Base-by-base conservation (phyloP, 257 asterid species). In the Anisodus acutangulus region DNA sequence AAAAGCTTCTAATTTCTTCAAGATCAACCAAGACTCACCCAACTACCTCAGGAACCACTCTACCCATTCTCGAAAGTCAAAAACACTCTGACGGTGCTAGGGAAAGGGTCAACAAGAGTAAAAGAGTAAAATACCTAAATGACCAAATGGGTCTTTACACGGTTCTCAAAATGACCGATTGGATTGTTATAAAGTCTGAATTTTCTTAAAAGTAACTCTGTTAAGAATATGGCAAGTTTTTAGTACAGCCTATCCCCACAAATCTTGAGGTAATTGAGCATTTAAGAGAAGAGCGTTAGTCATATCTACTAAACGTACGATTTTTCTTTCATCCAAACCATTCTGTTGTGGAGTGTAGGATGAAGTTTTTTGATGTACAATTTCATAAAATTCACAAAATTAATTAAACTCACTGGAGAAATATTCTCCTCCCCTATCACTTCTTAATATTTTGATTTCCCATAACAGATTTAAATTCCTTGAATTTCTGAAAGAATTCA, bases 371-470 rank as follows among this genome's bases (percentile, higher is more conserved):
- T 80, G 26, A 51, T 53, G 49, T 17, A 78, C n/a, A 3, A 80
- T n/a, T 9, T 55, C 35, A 3, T 80, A 15, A 49, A 26, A 70
- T 35, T 57, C 15, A 35, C 70, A 80, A 54, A 39, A 80, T 2
- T 10, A 6, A 55, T 8, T 31, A 80, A 80, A 80, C 35, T 58
- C 54, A 26, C 0, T 80, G 51, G 83, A 37, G 31, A 41, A 54
- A 12, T 26, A 79, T 79, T 55, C 22, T 47, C 53, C 51, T 58
- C 35, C 70, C 6, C 70, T 31, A 79, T 79, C 83, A 53, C 68
- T 79, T 55, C 51, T 22, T 31, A 57, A 17, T 79, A 2, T 8
- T 54, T 1, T 45, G 47, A 43, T 51, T 22, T 22, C 39, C 41
- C 63, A 22, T 22, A 22, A 22, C 26, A 22, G 26, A 22, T 22